phyloP scores from a whole-genome alignment of 805 yeast genomes.

The Blastobotrys muscicola region DNA sequence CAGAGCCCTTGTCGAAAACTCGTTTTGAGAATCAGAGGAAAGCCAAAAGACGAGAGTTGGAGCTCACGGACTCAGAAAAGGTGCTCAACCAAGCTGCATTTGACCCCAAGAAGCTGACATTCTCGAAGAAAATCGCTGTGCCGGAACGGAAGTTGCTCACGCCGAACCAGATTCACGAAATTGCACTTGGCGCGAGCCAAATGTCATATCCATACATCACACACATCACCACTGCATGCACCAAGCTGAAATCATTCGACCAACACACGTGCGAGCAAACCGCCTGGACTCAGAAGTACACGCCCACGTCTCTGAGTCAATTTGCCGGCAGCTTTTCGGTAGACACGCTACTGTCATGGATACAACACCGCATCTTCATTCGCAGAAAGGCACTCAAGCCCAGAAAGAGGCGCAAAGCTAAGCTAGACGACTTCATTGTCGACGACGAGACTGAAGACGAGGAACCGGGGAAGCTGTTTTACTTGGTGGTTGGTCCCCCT shows the following conservation, averaged over 20 bases:
- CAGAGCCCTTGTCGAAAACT: not conserved
- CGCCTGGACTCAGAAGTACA: conserved; percentile 13
- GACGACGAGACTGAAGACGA: conserved; percentile 9
- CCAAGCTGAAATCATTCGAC: conserved; percentile 13
- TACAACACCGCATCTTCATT: too few species aligned
- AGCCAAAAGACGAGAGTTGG: not conserved
- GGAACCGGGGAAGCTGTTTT: conserved; percentile 3
- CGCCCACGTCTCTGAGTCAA: conserved; percentile 7
- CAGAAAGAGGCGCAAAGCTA: conserved; percentile 6
- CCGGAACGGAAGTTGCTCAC: not conserved
- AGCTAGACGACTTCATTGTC: conserved; percentile 23
- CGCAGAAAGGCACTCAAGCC: not conserved
- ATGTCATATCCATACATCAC: conserved; percentile 2
- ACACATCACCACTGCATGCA: not conserved
- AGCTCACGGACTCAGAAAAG: conserved; percentile 1
- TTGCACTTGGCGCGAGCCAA: not conserved
- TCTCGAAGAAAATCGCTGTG: not conserved
- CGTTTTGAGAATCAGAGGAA: not conserved
- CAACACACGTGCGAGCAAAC: conserved; percentile 7
- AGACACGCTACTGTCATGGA: too few species aligned
- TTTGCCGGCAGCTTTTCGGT: conserved; percentile 1
- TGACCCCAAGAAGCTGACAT: not conserved
- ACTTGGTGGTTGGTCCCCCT: conserved; percentile 46
- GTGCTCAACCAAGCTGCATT: not conserved
- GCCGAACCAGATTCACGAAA: not conserved